Evolutionary conservation across 805 yeast species (phyloP).

Genomic region (Lipomyces yamanashiensis): DNA sequence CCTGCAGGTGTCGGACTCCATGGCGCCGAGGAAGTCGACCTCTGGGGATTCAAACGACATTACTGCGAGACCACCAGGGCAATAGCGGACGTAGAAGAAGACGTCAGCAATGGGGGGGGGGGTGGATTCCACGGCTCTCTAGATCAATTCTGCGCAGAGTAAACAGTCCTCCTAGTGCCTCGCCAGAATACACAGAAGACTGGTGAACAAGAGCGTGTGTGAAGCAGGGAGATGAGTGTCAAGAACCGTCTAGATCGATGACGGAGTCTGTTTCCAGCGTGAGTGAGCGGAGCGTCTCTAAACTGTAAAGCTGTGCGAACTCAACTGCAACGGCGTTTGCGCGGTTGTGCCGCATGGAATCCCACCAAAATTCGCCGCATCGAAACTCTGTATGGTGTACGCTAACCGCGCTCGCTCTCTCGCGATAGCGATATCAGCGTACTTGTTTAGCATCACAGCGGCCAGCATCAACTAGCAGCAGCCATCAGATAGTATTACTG

Average conservation of each 20-base stretch:
- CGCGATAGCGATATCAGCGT: no score
- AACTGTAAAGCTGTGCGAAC: background rate
- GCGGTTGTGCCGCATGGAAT: background rate
- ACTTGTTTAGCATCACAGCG: background rate
- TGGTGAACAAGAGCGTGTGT: no score
- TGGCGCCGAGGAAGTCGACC: conserved; percentile 9
- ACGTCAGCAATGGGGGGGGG: background rate
- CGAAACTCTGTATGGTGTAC: no score
- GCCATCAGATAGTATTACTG: background rate
- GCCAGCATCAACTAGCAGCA: background rate
- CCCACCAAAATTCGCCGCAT: no score
- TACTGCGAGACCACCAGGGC: background rate
- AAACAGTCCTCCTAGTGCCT: no score
- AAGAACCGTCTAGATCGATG: background rate
- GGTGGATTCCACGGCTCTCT: background rate
- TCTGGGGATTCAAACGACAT: conserved; percentile 2
- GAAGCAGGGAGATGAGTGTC: no score
- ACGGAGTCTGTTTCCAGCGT: background rate
- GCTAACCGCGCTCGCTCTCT: no score
- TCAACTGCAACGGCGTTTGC: background rate
- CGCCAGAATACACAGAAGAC: background rate
- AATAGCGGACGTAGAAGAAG: background rate
- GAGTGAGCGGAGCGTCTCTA: background rate
- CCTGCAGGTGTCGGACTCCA: conserved; percentile 63
- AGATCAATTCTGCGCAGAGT: no score